Conservation (phyloP, 106 monocot species). For the Apostasia shenzhenica region DNA sequence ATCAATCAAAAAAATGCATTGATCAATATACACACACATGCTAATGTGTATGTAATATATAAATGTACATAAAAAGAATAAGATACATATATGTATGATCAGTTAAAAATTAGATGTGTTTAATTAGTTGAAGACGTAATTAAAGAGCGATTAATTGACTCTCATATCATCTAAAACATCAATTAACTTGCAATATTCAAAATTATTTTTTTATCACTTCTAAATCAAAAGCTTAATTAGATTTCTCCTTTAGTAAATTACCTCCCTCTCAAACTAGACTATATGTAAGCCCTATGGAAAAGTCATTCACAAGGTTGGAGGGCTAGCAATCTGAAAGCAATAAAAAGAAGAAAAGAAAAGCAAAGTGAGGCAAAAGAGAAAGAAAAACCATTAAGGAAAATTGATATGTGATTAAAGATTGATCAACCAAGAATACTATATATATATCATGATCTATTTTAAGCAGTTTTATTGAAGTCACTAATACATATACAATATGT, state of each 20-base stretch:
- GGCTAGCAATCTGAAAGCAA: neutral
- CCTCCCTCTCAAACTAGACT: too few species aligned
- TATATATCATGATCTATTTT: neutral
- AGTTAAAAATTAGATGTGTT: neutral
- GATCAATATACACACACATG: too few species aligned
- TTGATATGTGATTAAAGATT: slow-evolving; percentile 5
- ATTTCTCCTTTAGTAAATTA: too few species aligned
- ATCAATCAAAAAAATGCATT: too few species aligned
- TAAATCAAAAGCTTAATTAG: too few species aligned
- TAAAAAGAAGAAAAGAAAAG: neutral
- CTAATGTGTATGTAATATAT: too few species aligned
- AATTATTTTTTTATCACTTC: too few species aligned
- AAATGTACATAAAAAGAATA: neutral
- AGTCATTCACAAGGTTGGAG: neutral
- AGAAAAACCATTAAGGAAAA: slow-evolving; percentile 7
- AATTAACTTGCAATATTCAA: too few species aligned
- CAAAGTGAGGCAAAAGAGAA: slow-evolving; percentile 1
- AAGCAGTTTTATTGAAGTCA: neutral
- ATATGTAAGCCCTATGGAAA: neutral
- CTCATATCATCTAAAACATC: too few species aligned
- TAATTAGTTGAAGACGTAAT: too few species aligned
- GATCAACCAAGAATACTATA: neutral
- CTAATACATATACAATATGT: neutral
- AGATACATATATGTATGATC: neutral
- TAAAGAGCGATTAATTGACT: too few species aligned